Base-by-base conservation (phyloP, 331 rosid genomes). In the Saraca asoca region DNA sequence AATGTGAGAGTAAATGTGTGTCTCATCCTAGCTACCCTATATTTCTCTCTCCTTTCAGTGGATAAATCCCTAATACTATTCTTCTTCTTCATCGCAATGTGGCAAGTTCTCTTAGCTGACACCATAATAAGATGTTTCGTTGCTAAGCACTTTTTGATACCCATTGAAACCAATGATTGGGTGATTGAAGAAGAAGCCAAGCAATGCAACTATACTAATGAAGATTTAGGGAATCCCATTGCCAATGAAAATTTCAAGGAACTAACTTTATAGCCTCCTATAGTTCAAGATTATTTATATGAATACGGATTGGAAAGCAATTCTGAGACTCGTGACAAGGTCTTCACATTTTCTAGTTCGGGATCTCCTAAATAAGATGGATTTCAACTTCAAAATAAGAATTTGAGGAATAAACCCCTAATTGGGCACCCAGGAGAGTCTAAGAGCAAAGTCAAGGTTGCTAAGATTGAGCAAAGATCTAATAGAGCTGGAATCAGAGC, bases 91-190 rank as follows among this genome's bases (percentile, higher is more conserved):
- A 24, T 60, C 56, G 42, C 70, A 44, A 88, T 85, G 90, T 87
- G 95, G 95, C 85, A 77, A 33, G 66, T 80, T 75, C 79, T 87
- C 37, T 57, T 87, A n/a, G 82, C 82, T 13, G 90, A 86, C 1
- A 86, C 81, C 0, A 79, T 82, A 1, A 85, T 88, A 1, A 88
- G 83, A 62, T 82, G 85, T 0, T 60, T 87, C 37, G 80, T 79
- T 48, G 85, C 90, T 41, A 80, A 82, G 17, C 88, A 66, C 74
- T 61, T 82, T 49, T 71, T 78, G 67, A 67, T 12, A 7, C 67
- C 70, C 7, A n/a, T 8, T 7, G 29, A 50, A 52, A 13, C 68
- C 8, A 45, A 8, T 46, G 44, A 60, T 58, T 7, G 19, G 2
- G 0, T 14, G 16, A 7, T 37, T 33, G 9, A 0, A 33, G 44